Conservation (phyloP, 208 protist species). For the Phytomonas sp. region DNA sequence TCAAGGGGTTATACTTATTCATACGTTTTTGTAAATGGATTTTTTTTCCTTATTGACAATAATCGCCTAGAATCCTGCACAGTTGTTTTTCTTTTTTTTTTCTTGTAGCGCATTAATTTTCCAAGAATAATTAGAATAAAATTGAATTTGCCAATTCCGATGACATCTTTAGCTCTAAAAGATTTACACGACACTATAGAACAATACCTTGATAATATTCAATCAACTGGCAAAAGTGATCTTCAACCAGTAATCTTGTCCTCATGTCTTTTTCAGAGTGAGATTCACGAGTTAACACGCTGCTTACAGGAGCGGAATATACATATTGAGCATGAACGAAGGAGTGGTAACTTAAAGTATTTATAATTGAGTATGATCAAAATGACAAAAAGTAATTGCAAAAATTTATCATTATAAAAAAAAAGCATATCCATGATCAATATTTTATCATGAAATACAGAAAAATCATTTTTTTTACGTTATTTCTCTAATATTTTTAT, state of each 20-base stretch:
- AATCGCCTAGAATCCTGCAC: not conserved
- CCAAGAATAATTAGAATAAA: not conserved
- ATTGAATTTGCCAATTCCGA: slow-evolving; percentile 3
- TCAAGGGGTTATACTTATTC: not conserved
- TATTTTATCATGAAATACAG: not conserved
- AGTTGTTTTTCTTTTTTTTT: slow-evolving; percentile 7
- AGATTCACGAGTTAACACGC: slow-evolving; percentile 19
- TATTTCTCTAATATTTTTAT: slow-evolving; percentile 11
- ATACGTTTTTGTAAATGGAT: not conserved
- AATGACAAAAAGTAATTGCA: not conserved
- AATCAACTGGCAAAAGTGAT: slow-evolving; percentile 16
- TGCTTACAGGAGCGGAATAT: slow-evolving; percentile 17
- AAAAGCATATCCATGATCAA: not conserved
- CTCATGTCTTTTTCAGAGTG: slow-evolving; percentile 15
- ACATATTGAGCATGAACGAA: slow-evolving; percentile 11
- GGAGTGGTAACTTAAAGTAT: slow-evolving; percentile 2
- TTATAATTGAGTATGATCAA: not conserved
- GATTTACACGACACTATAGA: slow-evolving; percentile 17
- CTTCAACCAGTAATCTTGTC: slow-evolving; percentile 14
- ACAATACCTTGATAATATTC: slow-evolving; percentile 9
- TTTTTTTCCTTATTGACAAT: not conserved
- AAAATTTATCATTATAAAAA: not conserved
- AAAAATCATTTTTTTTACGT: slow-evolving; percentile 14
- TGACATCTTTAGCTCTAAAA: slow-evolving; percentile 12
- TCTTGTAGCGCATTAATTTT: not conserved